Base-by-base conservation (phyloP, 345 rosid species). In the Moricandia arvensis region DNA sequence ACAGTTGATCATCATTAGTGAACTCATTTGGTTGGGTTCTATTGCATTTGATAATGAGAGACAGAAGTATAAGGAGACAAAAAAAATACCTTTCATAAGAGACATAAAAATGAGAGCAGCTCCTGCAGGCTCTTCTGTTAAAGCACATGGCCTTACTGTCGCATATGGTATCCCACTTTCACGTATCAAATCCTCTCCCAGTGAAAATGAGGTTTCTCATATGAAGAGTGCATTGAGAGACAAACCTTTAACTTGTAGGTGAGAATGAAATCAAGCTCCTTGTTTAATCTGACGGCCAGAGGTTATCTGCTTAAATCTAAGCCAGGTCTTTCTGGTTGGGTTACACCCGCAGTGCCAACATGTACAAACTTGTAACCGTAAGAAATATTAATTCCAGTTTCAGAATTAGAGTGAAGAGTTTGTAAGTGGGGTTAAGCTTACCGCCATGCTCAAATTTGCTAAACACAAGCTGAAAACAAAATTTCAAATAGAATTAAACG, bases 51-150 rank as follows among this genome's bases (percentile, higher is more conserved):
- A 21, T 21, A 21, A 21, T 21, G 24, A 21, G 24, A 21, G 24
- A 21, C 24, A 21, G 24, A 21, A 21, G 24, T 21, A 21, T 21
- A 21, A 21, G 24, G 24, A 21, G 24, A 21, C 24, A 21, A 21
- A 21, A 21, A 21, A 21, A 21, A 21, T 21, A 21, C 24, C 24
- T 21, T 21, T 21, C 24, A 21, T 21, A 21, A 21, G 24, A 21
- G 24, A 21, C 24, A 21, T 21, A 21, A 94, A 91, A 38, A 94
- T 86, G 75, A 94, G 95, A 78, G 89, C 93, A 16, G 96, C 97
- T 69, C 96, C 98, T 7, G 97, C 96, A 74, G 98, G 98, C 81
- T 91, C 98, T 83, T 91, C 96, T 12, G 98, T 91, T 72, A 94
- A 77, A 35, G 96, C 97, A 62, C 97, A 90, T 37, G 98, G 96